Evolutionary conservation across 2,329 filamentous ascomycete species (phyloP), one percentile per base, ranked within the genome.

Genomic region (Cercospora sp.): DNA sequence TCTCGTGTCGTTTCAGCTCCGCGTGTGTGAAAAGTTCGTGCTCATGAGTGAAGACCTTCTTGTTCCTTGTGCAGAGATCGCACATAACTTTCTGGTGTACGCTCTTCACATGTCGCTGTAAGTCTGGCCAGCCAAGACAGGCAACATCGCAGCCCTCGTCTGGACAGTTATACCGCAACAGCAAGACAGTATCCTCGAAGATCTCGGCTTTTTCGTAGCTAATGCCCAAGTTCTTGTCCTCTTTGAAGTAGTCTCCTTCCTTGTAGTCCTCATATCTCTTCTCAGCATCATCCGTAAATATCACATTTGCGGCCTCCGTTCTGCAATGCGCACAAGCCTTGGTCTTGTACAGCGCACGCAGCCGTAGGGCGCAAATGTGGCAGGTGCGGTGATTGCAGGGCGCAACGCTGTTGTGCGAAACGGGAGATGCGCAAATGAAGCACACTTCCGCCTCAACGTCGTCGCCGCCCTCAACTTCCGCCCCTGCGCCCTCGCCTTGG

Each of bases 41-140:
- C 80, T 99, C 95, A 80, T 99, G 95, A 1, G 95, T 97, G 75
- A 99, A 99, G 36, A 97, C 93, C 77, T 97, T 97, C 81, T 99
- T 99, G 83, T 97, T 94, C 68, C 93, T 85, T 6, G 94, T 91
- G 80, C 94, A 97, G 10, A 97, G 84, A 79, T 97, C 93, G 80
- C 88, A 96, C 90, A 96, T 94, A 77, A 91, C 90, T 81, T 94
- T 96, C 71, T 90, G 86, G 82, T 99, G 95, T 67, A 86, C 87
- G 63, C 84, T 87, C 77, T 90, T 91, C 66, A 97, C 94, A 83
- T 99, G 91, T 51, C 89, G 85, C 78, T 93, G 90, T 65, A 94
- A 80, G 75, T 93, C 90, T 16, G 90, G 90, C 91, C 91, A 93
- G 28, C 90, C 89, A 65, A 94, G 82, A 77, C 92, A 96, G 51